Conservation (phyloP, 257 asterid species). For the Echites panduratus region DNA sequence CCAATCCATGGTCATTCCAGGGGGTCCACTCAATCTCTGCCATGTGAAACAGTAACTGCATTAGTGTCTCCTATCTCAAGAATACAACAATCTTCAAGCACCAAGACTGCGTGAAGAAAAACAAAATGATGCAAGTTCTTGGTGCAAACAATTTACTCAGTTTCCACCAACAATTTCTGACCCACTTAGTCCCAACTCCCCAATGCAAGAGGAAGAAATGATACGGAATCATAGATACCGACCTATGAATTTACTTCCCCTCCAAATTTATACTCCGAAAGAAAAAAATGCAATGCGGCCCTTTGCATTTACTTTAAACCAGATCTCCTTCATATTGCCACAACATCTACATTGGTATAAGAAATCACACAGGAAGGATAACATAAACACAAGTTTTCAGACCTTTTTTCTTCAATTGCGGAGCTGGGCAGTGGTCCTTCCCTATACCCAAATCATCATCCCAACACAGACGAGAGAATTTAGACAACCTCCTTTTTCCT, state of each 20-base stretch:
- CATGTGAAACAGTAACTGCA: conserved; percentile 5
- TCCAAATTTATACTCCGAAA: background rate
- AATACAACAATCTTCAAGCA: background rate
- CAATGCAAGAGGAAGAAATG: background rate
- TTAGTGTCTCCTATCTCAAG: background rate
- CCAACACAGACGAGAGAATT: background rate
- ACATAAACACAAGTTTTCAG: background rate
- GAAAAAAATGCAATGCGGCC: background rate
- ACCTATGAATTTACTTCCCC: background rate
- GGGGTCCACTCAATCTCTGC: conserved; percentile 82
- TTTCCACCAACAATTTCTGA: no score
- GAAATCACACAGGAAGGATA: background rate
- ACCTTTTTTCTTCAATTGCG: no score
- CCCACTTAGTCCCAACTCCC: background rate
- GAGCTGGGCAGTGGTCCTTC: background rate
- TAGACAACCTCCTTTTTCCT: background rate
- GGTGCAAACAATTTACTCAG: background rate
- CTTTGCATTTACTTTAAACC: background rate
- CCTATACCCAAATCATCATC: background rate
- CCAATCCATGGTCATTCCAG: conserved; percentile 99
- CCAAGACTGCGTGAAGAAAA: background rate
- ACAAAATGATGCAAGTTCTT: background rate
- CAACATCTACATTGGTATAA: background rate
- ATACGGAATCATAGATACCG: background rate
- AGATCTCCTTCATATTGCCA: background rate